phyloP scores from a whole-genome alignment of 345 rosid genomes.

The Sonneratia alba region DNA sequence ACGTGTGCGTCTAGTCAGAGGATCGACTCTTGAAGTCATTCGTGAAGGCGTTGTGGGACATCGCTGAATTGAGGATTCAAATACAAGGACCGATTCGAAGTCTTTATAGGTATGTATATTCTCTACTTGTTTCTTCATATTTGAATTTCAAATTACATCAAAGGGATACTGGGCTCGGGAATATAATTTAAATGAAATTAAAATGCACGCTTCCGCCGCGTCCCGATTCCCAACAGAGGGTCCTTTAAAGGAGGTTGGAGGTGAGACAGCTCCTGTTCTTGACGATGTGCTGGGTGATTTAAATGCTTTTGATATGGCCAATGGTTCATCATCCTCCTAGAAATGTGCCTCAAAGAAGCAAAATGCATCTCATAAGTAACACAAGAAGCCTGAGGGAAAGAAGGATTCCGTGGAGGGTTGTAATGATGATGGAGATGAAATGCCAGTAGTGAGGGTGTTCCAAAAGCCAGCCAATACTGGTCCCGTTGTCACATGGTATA shows the following conservation, averaged over 20 bases:
- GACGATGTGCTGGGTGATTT: slow-evolving; percentile 65
- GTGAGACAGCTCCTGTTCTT: slow-evolving; percentile 23
- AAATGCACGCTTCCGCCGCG: too few relatives aligned
- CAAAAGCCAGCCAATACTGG: slow-evolving; percentile 56
- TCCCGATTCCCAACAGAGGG: too few relatives aligned
- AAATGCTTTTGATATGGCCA: slow-evolving; percentile 60
- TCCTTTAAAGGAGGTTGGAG: slow-evolving; percentile 8
- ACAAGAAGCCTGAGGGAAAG: slow-evolving; percentile 66
- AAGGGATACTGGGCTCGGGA: too few relatives aligned
- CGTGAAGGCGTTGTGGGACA: too few relatives aligned
- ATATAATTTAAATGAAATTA: too few relatives aligned
- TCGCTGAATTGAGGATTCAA: too few relatives aligned
- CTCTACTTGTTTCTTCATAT: too few relatives aligned
- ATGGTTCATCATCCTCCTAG: slow-evolving; percentile 42
- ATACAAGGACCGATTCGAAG: too few relatives aligned
- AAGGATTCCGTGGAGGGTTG: slow-evolving; percentile 68
- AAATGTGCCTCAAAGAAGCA: slow-evolving; percentile 38
- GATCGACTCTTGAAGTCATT: too few relatives aligned
- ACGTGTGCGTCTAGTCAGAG: too few relatives aligned
- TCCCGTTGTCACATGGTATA: slow-evolving; percentile 14
- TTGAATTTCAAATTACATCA: too few relatives aligned
- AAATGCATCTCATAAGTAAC: slow-evolving; percentile 47
- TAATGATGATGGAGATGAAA: slow-evolving; percentile 56
- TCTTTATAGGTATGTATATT: too few relatives aligned
- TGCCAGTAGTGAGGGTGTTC: slow-evolving; percentile 57